Evolutionary conservation across 805 yeast species (phyloP).

Genomic region (Candida berthetii): DNA sequence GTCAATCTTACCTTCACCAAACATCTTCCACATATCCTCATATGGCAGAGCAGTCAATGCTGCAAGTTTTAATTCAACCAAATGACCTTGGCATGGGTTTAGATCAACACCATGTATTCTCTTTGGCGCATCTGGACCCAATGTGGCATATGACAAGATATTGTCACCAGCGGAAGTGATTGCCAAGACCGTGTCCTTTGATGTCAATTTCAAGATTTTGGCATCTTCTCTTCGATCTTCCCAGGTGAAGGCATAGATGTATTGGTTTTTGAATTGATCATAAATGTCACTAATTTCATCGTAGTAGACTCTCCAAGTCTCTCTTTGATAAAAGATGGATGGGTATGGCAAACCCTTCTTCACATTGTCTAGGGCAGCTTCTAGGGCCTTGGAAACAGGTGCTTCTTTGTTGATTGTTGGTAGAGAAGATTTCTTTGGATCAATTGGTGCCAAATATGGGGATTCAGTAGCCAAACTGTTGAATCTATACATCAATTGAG

Average conservation of each 20-base stretch:
- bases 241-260: conserved; percentile 87
- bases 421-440: conserved; percentile 11
- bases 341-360: conserved; percentile 71
- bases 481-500: conserved; percentile 44
- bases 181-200: conserved; percentile 70
- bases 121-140: conserved; percentile 61
- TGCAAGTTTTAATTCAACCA: conserved; percentile 74
- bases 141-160: conserved; percentile 63
- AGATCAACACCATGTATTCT: conserved; percentile 81
- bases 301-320: conserved; percentile 74
- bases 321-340: conserved; percentile 70
- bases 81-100: conserved; percentile 78
- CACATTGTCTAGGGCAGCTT: conserved; percentile 61
- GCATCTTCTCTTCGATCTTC: conserved; percentile 85
- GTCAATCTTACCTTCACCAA: conserved; percentile 67
- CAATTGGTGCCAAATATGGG: conserved; percentile 66
- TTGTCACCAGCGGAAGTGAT: conserved; percentile 88
- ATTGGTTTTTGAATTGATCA: conserved; percentile 69
- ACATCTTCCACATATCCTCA: conserved; percentile 65
- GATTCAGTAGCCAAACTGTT: conserved; percentile 77
- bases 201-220: conserved; percentile 50
- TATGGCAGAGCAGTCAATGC: conserved; percentile 50
- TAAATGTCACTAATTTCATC: conserved; percentile 65
- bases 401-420: conserved; percentile 12
- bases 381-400: conserved; percentile 63